Base-by-base conservation (phyloP, 345 rosid species). In the Brassica cretica region DNA sequence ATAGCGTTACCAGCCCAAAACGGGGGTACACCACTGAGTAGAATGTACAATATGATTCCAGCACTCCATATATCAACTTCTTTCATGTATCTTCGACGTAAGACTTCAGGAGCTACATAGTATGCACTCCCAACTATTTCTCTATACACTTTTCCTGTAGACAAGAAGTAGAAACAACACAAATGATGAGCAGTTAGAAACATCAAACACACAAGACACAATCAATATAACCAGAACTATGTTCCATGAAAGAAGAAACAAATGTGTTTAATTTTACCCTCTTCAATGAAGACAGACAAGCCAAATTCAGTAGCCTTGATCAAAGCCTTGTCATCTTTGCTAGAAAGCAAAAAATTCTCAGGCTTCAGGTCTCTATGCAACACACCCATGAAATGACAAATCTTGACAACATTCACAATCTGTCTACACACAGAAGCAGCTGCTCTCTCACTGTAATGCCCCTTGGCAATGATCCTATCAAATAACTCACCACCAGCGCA, bases 301-400 rank as follows among this genome's bases (percentile, higher is more conserved):
- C 84, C 81, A 18, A 81, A 81, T 63, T 81, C 81, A 27, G 84
- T 77, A 66, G 81, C 84, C 56, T 81, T 81, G 67, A 81, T 72
- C 77, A 76, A 67, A 73, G 84, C 84, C 30, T 81, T 81, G 1
- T 81, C 84, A 72, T 81, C 81, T 68, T 81, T 81, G 35, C 84
- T 81, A 62, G 84, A 81, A 60, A 81, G 80, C 84, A 81, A 73
- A 75, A 81, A 77, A 62, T 81, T 77, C 75, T 81, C 84, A 7
- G 98, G 98, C 89, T 94, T 94, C 73, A 94, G 91, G 78, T 94
- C 97, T 74, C 96, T 88, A 70, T 93, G 98, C 89, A 90, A 87
- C 44, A 94, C 97, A 56, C 97, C 97, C 96, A 92, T 90, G 71
- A 89, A 81, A 76, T 81, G 84, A 41, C 84, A 81, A 62, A 81